These are phyloP conservation scores for Phaeotremella fagi DNA, from an alignment of 768 basidiomycete genomes.

Conservation along the genomic window DNA sequence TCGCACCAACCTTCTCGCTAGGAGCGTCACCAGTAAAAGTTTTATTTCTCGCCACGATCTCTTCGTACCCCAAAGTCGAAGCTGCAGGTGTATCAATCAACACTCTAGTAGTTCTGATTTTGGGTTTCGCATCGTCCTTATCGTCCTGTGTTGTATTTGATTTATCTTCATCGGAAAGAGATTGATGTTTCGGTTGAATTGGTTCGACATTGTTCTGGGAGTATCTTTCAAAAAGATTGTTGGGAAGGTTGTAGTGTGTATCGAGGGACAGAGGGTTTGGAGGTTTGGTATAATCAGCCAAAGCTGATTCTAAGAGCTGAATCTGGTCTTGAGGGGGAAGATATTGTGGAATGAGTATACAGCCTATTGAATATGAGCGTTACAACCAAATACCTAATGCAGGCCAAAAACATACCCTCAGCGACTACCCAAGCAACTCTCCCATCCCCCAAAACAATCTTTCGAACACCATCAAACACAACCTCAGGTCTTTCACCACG, in stretches of 20 bases:
- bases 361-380: conserved; percentile 54
- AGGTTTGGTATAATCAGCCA: conserved; percentile 65
- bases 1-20: conserved; percentile 58
- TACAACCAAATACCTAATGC: background rate
- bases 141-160: background rate
- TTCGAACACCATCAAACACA: conserved; percentile 10
- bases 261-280: conserved; percentile 90
- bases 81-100: conserved; percentile 70
- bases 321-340: conserved; percentile 63
- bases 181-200: conserved; percentile 19
- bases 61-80: conserved; percentile 56
- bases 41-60: conserved; percentile 59
- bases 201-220: conserved; percentile 16
- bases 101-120: conserved; percentile 45
- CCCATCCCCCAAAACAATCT: conserved; percentile 17
- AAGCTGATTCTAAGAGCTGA: conserved; percentile 64
- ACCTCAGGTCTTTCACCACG: conserved; percentile 13
- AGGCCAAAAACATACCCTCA: conserved; percentile 39
- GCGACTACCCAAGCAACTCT: conserved; percentile 27
- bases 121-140: background rate
- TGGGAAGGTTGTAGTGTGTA: conserved; percentile 73
- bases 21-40: conserved; percentile 57
- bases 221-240: conserved; percentile 69
- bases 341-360: conserved; percentile 76
- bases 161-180: background rate